Base-by-base conservation (phyloP, 306 rosid genomes). In the Pyrus betulifolia region DNA sequence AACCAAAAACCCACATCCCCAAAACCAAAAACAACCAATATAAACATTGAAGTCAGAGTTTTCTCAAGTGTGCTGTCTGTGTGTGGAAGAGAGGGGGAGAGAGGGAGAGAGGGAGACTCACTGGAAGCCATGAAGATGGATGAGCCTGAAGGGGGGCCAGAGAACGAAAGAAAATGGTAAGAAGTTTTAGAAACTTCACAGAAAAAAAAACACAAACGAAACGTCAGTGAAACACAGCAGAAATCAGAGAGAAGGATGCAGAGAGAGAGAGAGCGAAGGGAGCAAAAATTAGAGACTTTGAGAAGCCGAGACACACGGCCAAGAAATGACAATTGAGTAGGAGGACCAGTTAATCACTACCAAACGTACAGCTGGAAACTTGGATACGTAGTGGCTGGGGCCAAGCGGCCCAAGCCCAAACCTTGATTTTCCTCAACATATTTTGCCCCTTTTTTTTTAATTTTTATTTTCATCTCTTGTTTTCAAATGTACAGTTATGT, bases 81-180 rank as follows among this genome's bases (percentile, higher is more conserved):
- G 45, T 76, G 40, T 17, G 64, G 5, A 28, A 31, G 2, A 65
- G 7, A 80, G 67, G 74, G 2, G 59, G 10, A 76, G 67, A 76
- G 40, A 76, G 59, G 74, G 54, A 35, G 42, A 49, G 54, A 49
- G 8, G 15, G 71, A 72, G 57, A 91, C 93, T 87, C 82, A 91
- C 96, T 82, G 69, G 96, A 78, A 88, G 89, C 93, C 96, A 90
- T 90, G 46, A 84, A 77, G 74, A 74, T 35, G 58, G 31, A 38
- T 25, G 71, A 70, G 69, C 22, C 61, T 67, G 70, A 9, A 3
- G 4, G 65, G 74, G 55, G 27, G 68, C 52, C 49, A 71, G 42
- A 49, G 55, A 65, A 64, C 33, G 52, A 13, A 21, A 25, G 71
- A 8, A 67, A 72, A 69, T 62, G 82, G 79, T 21, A 18, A 8